Conservation (phyloP, 2,329 filamentous ascomycete genomes). For the Corniculantispora saksenae region DNA sequence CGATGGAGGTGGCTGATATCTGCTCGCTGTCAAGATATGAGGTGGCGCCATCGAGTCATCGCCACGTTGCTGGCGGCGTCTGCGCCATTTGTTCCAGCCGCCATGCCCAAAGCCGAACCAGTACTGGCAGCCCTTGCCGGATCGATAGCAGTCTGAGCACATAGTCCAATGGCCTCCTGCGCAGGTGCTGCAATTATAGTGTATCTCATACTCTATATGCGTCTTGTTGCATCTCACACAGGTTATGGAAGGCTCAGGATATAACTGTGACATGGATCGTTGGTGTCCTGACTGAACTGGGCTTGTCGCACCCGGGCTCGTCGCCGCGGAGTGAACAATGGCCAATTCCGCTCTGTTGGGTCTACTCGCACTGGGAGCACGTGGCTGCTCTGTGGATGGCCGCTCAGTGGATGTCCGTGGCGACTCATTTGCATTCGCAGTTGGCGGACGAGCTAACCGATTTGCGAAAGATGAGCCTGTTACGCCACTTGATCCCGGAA, state of each 20-base stretch:
- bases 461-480: conserved; percentile 16
- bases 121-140: conserved; percentile 74
- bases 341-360: conserved; percentile 42
- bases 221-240: conserved; percentile 70
- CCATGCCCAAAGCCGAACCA: conserved; percentile 86
- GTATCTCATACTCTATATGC: conserved; percentile 81
- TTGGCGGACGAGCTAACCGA: conserved; percentile 8
- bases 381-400: conserved; percentile 22
- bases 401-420: conserved; percentile 22
- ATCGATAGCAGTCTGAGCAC: conserved; percentile 78
- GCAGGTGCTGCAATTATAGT: conserved; percentile 80
- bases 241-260: conserved; percentile 69
- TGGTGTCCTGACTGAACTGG: conserved; percentile 39
- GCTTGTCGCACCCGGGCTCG: conserved; percentile 33
- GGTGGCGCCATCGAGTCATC: conserved; percentile 47
- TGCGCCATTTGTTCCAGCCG: conserved; percentile 69
- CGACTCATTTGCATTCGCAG: background rate
- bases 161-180: conserved; percentile 72
- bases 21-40: conserved; percentile 60
- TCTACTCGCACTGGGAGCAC: conserved; percentile 10
- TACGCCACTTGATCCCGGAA: conserved; percentile 13
- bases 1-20: conserved; percentile 54
- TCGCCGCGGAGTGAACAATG: conserved; percentile 35
- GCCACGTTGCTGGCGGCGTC: conserved; percentile 40
- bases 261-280: conserved; percentile 52